Evolutionary conservation across 805 yeast species (phyloP).

Genomic region (Naumovozyma dairenensis): DNA sequence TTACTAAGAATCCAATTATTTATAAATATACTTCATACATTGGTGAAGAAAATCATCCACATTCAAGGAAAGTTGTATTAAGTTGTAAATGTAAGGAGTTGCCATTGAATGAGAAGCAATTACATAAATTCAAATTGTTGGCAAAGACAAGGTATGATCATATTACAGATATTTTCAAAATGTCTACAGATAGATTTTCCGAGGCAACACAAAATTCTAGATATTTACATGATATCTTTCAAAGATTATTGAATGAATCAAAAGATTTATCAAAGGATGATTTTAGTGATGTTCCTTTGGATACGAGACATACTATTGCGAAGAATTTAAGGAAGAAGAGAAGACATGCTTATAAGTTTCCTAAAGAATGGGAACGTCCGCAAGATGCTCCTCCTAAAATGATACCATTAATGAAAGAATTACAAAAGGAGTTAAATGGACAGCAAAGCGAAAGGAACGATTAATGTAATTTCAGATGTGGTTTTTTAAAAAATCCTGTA

Average conservation of each 20-base stretch:
- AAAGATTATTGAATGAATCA: slow-evolving; percentile 52
- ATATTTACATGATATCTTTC: slow-evolving; percentile 54
- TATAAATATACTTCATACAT: slow-evolving; percentile 65
- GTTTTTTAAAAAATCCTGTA: too few species aligned
- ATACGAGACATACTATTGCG: slow-evolving; percentile 55
- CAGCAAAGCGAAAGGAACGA: too few species aligned
- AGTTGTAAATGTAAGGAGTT: slow-evolving; percentile 45
- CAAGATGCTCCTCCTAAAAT: slow-evolving; percentile 53
- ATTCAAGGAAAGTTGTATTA: slow-evolving; percentile 50
- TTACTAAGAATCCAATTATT: slow-evolving; percentile 41
- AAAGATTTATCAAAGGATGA: slow-evolving; percentile 46
- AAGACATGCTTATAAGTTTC: slow-evolving; percentile 43
- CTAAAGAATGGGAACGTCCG: slow-evolving; percentile 70
- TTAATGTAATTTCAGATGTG: too few species aligned
- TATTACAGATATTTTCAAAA: slow-evolving; percentile 46
- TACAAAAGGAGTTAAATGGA: too few species aligned
- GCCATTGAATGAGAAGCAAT: slow-evolving; percentile 39
- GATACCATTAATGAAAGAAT: slow-evolving; percentile 13
- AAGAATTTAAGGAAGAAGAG: slow-evolving; percentile 36
- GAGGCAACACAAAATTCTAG: slow-evolving; percentile 84
- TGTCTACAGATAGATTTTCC: slow-evolving; percentile 54
- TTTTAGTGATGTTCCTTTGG: slow-evolving; percentile 73
- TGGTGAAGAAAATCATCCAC: slow-evolving; percentile 55
- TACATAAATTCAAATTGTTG: slow-evolving; percentile 68
- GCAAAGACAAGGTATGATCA: slow-evolving; percentile 71